Evolutionary conservation across 2,329 filamentous ascomycete species (phyloP).

Genomic region (Thielaviopsis punctulata): DNA sequence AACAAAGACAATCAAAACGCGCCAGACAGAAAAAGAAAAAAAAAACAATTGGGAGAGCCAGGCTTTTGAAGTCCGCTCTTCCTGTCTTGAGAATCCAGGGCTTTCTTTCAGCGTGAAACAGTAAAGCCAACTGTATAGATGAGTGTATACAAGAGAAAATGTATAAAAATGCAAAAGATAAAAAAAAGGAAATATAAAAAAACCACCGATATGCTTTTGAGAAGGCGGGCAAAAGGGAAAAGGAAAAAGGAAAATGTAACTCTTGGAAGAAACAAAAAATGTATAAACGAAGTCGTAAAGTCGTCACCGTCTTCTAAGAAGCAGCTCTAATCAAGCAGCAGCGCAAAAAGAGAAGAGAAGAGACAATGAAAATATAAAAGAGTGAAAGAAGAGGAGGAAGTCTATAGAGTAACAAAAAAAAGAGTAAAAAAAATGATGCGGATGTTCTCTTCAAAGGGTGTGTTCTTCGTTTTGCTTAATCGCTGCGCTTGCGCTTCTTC

Average conservation of each 20-base stretch:
- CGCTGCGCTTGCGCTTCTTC: conserved; percentile 54
- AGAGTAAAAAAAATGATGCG: conserved; percentile 12
- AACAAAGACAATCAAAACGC: neutral
- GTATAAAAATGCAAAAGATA: conserved; percentile 14
- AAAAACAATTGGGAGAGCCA: neutral
- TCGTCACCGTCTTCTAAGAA: conserved; percentile 7
- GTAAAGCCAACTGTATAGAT: neutral
- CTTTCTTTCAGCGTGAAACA: neutral
- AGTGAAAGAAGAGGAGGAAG: conserved; percentile 4
- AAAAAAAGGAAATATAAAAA: conserved; percentile 18
- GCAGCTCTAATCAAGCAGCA: neutral
- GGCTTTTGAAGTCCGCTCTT: neutral
- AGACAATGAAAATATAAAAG: neutral
- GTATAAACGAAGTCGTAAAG: conserved; percentile 15
- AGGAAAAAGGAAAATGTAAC: conserved; percentile 18
- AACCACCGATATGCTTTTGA: conserved; percentile 3
- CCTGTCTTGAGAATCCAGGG: neutral
- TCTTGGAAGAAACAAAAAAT: conserved; percentile 5
- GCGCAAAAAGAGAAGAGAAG: neutral
- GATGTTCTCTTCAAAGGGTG: too few relatives aligned
- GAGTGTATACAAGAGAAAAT: neutral
- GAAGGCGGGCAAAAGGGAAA: conserved; percentile 14
- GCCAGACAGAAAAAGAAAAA: neutral
- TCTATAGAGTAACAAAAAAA: conserved; percentile 10
- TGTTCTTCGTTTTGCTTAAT: conserved; percentile 24